Percentiles rank a stretch among this genome's conserved stretches.
Conservation (phyloP, 176 grass and related monocot genomes). For the Calamus simplicifolius region DNA sequence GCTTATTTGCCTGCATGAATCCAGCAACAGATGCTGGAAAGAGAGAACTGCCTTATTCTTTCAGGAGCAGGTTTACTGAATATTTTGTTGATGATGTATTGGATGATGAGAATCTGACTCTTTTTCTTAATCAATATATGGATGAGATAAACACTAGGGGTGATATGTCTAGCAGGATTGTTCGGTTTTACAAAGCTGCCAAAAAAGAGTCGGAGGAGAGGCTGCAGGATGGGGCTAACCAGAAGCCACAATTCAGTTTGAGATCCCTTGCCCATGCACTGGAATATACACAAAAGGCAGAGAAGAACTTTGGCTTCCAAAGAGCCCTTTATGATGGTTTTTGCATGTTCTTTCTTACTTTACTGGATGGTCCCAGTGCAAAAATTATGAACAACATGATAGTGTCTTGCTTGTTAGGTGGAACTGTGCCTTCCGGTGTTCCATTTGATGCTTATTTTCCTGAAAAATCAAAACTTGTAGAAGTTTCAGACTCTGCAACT, state of each 20-base stretch:
- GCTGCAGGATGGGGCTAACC: slow-evolving; percentile 88
- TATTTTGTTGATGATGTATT: slow-evolving; percentile 94
- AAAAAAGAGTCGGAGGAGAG: slow-evolving; percentile 74
- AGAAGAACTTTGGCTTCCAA: slow-evolving; percentile 58
- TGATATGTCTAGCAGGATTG: slow-evolving; percentile 50
- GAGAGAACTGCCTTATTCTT: slow-evolving; percentile 69
- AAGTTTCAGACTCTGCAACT: slow-evolving; percentile 30
- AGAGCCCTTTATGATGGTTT: slow-evolving; percentile 96
- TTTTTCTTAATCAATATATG: slow-evolving; percentile 84
- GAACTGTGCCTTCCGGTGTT: slow-evolving; percentile 36
- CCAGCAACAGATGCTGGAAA: slow-evolving; percentile 95
- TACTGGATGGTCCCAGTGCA: slow-evolving; percentile 68
- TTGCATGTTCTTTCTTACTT: slow-evolving; percentile 98
- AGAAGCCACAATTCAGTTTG: slow-evolving; percentile 94
- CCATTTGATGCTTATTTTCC: slow-evolving; percentile 47
- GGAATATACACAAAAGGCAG: slow-evolving; percentile 51
- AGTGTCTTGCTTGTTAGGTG: slow-evolving; percentile 43
- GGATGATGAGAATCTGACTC: slow-evolving; percentile 65
- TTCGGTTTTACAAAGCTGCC: slow-evolving; percentile 72
- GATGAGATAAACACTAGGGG: slow-evolving; percentile 33
- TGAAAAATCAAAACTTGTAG: slow-evolving; percentile 23
- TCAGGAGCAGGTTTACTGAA: slow-evolving; percentile 91
- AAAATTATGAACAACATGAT: slow-evolving; percentile 73
- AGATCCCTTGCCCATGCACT: slow-evolving; percentile 82
- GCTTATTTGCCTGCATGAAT: slow-evolving; percentile 97